Percentiles rank a stretch among this genome's conserved stretches.
phyloP scores from a whole-genome alignment of 805 yeast species.

The Candida sakaeoensis region DNA sequence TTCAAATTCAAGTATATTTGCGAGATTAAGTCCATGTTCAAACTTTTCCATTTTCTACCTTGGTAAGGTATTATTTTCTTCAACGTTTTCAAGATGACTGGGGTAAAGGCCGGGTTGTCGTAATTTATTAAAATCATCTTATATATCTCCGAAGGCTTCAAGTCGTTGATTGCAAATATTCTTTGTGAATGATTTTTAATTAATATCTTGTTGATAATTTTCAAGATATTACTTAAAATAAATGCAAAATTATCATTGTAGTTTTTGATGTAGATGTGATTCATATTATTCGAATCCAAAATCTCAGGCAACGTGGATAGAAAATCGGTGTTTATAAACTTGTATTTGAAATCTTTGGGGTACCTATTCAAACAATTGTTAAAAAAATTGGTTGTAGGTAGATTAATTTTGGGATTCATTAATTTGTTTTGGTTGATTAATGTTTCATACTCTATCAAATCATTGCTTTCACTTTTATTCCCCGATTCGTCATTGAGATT shows the following conservation, averaged over 20 bases:
- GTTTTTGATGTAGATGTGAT: conserved; percentile 23
- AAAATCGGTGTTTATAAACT: conserved; percentile 29
- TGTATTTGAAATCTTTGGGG: conserved; percentile 13
- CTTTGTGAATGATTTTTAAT: conserved; percentile 68
- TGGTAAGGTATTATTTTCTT: conserved; percentile 84
- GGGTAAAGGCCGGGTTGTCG: conserved; percentile 54
- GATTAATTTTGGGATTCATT: conserved; percentile 33
- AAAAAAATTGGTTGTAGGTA: conserved; percentile 36
- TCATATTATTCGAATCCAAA: conserved; percentile 24
- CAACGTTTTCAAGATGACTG: conserved; percentile 67
- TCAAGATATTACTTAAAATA: conserved; percentile 49
- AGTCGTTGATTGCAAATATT: conserved; percentile 57
- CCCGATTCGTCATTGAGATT: conserved; percentile 11
- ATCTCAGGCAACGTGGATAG: conserved; percentile 24
- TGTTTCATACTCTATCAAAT: conserved; percentile 27
- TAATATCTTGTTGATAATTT: conserved; percentile 53
- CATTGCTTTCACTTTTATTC: conserved; percentile 12
- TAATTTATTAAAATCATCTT: conserved; percentile 57
- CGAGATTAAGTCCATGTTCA: conserved; percentile 90
- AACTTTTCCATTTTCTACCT: conserved; percentile 90
- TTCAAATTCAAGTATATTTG: conserved; percentile 76
- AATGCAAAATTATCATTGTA: conserved; percentile 44
- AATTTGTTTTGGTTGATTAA: conserved; percentile 35
- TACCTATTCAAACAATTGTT: conserved; percentile 26
- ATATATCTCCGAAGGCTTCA: conserved; percentile 59